Percentiles rank a stretch among this genome's conserved stretches.
Evolutionary conservation across 257 asterid genomes (phyloP).

Genomic region (Petunia axillaris): DNA sequence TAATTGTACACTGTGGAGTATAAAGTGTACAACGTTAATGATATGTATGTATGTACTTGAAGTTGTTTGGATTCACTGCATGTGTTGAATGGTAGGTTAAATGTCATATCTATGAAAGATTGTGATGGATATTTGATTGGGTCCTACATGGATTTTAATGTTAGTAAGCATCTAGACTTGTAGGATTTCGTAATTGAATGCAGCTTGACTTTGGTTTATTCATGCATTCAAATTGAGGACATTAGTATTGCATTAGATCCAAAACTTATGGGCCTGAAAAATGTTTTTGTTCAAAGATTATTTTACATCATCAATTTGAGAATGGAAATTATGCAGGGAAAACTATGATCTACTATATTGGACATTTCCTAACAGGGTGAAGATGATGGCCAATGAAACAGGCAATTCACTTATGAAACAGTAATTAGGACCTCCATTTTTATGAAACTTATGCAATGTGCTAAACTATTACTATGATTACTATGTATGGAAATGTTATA

Average conservation of each 20-base stretch:
- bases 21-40: background rate
- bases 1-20: background rate
- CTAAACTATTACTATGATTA: background rate
- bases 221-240: background rate
- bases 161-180: background rate
- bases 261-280: constrained; percentile 3
- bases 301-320: background rate
- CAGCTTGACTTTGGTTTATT: background rate
- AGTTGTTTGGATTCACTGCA: constrained; percentile 14
- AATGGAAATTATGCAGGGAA: background rate
- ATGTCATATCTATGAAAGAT: constrained; percentile 6
- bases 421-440: background rate
- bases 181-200: background rate
- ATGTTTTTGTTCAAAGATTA: background rate
- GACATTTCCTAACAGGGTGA: background rate
- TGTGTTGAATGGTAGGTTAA: constrained; percentile 12
- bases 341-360: background rate
- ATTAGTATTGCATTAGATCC: background rate
- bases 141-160: constrained; percentile 20
- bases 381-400: background rate
- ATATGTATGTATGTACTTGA: background rate
- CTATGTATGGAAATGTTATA: background rate
- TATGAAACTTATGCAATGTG: constrained; percentile 17
- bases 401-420: background rate
- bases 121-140: constrained; percentile 16